These are phyloP conservation scores for Myxozyma kluyveri DNA, from an alignment of 805 yeast genomes.

Conservation along the genomic window DNA sequence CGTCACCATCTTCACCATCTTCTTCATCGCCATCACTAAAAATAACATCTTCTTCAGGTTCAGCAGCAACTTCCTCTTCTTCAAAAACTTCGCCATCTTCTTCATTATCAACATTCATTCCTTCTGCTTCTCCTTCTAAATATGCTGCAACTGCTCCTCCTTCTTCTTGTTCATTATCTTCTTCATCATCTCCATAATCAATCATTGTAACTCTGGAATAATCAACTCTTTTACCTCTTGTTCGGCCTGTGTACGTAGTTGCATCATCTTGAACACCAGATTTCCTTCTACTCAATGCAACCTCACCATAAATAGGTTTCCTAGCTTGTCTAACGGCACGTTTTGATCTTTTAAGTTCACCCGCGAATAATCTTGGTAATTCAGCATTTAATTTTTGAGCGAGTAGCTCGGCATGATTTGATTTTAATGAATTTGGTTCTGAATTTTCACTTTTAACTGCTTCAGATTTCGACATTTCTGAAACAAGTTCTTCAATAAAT, in stretches of 20 bases:
- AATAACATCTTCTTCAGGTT: slow-evolving; percentile 6
- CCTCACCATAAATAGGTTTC: slow-evolving; percentile 19
- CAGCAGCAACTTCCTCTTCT: slow-evolving; percentile 8
- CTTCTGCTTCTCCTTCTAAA: not conserved
- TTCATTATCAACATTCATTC: slow-evolving; percentile 2
- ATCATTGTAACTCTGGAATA: slow-evolving; percentile 31
- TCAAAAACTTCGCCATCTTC: slow-evolving; percentile 6
- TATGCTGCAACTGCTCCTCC: slow-evolving; percentile 2
- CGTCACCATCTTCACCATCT: slow-evolving; percentile 3
- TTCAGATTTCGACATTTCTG: slow-evolving; percentile 1
- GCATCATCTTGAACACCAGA: slow-evolving; percentile 29
- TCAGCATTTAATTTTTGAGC: slow-evolving; percentile 7
- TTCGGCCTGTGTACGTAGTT: slow-evolving; percentile 36
- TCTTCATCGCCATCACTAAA: slow-evolving; percentile 10
- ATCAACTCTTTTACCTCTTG: slow-evolving; percentile 36
- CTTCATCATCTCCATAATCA: slow-evolving; percentile 13
- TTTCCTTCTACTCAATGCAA: not conserved
- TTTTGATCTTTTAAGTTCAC: slow-evolving; percentile 21
- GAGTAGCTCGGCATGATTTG: slow-evolving; percentile 13
- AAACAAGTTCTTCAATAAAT: slow-evolving; percentile 21
- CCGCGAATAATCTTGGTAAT: slow-evolving; percentile 26
- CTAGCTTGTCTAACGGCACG: slow-evolving; percentile 12
- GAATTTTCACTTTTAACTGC: too few relatives aligned
- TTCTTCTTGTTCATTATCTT: slow-evolving; percentile 13
- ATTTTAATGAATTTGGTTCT: too few relatives aligned